Evolutionary conservation across 2,329 filamentous ascomycete genomes (phyloP), one percentile per base, ranked within the genome.

Genomic region (Clonostachys solani): DNA sequence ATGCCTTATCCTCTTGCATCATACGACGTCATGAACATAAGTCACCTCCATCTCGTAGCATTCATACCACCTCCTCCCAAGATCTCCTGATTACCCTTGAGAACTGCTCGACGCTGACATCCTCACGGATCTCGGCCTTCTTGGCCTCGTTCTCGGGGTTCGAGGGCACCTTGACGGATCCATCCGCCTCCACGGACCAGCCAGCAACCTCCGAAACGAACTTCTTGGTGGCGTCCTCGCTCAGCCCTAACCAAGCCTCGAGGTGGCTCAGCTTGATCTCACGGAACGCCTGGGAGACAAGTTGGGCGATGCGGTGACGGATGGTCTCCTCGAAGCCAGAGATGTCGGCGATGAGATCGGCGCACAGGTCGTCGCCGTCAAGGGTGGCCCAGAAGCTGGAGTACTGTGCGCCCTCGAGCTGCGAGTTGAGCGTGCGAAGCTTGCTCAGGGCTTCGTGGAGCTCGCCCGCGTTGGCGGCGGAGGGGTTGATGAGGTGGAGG

Each of bases 101-200:
- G 68, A 92, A 92, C 74, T 90, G 90, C 57, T 94, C 89, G 50
- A 95, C 86, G 69, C 87, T 90, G 62, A 99, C 94, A 55, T 94
- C 92, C 77, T 99, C 94, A 60, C 92, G 83, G 61, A 96, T 95
- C 67, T 96, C 88, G 38, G 91, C 87, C 69, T 94, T 94, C 77
- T 95, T 90, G 41, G 91, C 94, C 81, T 97, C 92, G 67, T 96
- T 96, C 72, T 99, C 94, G 63, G 94, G 89, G 75, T 99, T 99
- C 61, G 86, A 76, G 47, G 94, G 94, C 48, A 99, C 81, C 66
- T 82, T 81, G 53, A 96, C 84, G 40, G 73, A 62, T 34, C 78
- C 75, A 46, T 75, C 82, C 33, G 76, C 73, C 51, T 89, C 86
- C 40, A 96, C 78, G 59, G 80, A 81, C 91, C 92, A 99, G 54